phyloP scores from a whole-genome alignment of 176 grass and related monocot genomes.

The Aegilops sharonensis region DNA sequence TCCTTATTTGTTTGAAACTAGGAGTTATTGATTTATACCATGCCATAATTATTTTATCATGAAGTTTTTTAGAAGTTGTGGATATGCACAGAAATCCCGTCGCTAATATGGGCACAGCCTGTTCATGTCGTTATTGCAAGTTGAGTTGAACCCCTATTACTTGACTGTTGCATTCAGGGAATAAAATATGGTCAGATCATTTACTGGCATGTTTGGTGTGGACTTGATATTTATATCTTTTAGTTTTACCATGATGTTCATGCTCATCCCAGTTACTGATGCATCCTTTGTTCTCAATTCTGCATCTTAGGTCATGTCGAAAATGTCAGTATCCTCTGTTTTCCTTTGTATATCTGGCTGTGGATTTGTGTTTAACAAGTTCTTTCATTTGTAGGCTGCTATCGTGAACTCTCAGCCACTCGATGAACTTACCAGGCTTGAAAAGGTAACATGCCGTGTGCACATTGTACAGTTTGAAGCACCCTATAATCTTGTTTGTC shows the following conservation, averaged over 20 bases:
- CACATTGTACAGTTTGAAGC: not conserved
- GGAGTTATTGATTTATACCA: not conserved
- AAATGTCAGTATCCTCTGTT: not conserved
- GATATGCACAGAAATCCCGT: slow-evolving; percentile 24
- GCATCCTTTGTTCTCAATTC: not conserved
- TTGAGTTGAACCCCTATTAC: too few relatives aligned
- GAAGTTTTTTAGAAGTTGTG: slow-evolving; percentile 18
- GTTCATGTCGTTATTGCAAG: too few relatives aligned
- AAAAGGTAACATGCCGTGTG: slow-evolving; percentile 51
- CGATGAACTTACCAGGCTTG: slow-evolving; percentile 90
- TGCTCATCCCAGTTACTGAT: not conserved
- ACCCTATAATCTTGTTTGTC: not conserved
- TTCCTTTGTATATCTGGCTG: not conserved
- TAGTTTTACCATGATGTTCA: not conserved
- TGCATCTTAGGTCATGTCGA: not conserved
- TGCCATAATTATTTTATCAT: not conserved
- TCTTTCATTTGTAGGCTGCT: slow-evolving; percentile 55
- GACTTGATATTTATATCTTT: not conserved
- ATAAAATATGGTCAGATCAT: not conserved
- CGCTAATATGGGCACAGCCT: not conserved
- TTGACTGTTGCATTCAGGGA: not conserved
- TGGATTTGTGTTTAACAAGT: slow-evolving; percentile 8
- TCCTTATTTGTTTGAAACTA: slow-evolving; percentile 9
- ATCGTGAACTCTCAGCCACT: slow-evolving; percentile 93
- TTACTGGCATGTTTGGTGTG: not conserved